These are phyloP conservation scores for Amauroascus niger DNA, from an alignment of 2,329 filamentous ascomycete genomes.

Conservation along the genomic window DNA sequence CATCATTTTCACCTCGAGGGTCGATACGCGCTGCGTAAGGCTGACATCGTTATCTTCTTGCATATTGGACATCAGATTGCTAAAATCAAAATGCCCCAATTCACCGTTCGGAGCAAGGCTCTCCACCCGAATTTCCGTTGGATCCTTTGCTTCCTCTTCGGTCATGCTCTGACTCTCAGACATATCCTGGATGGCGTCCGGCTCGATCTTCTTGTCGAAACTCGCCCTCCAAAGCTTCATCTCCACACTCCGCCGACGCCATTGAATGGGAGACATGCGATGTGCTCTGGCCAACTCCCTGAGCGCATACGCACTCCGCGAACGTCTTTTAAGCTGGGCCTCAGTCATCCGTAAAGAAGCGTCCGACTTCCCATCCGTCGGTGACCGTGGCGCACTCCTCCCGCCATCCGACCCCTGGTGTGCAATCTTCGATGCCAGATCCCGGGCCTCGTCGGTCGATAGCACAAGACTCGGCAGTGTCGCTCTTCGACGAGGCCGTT, in stretches of 20 bases:
- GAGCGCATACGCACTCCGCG: conserved; percentile 37
- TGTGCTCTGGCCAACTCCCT: conserved; percentile 29
- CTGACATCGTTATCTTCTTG: conserved; percentile 33
- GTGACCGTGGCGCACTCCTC: neutral
- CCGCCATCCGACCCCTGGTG: conserved; percentile 13
- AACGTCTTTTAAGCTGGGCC: conserved; percentile 34
- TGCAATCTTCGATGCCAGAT: conserved; percentile 17
- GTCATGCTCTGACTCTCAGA: conserved; percentile 1
- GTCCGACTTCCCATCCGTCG: conserved; percentile 12
- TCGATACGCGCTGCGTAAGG: conserved; percentile 41
- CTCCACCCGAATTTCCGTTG: conserved; percentile 7
- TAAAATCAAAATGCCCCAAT: conserved; percentile 26
- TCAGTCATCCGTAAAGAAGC: conserved; percentile 18
- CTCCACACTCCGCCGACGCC: conserved; percentile 35
- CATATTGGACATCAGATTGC: conserved; percentile 33
- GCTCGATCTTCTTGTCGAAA: conserved; percentile 23
- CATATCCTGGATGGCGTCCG: conserved; percentile 5
- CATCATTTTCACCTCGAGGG: conserved; percentile 43
- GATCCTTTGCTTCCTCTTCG: conserved; percentile 2
- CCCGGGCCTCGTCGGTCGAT: conserved; percentile 32
- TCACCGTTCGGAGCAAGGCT: neutral
- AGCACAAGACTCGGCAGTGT: conserved; percentile 39
- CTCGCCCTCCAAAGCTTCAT: conserved; percentile 32
- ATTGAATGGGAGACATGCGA: conserved; percentile 34
- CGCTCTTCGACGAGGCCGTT: conserved; percentile 30